These are phyloP conservation scores for Cutaneotrichosporon dermatis DNA, from an alignment of 1,284 basidiomycete species.

Conservation along the genomic window DNA sequence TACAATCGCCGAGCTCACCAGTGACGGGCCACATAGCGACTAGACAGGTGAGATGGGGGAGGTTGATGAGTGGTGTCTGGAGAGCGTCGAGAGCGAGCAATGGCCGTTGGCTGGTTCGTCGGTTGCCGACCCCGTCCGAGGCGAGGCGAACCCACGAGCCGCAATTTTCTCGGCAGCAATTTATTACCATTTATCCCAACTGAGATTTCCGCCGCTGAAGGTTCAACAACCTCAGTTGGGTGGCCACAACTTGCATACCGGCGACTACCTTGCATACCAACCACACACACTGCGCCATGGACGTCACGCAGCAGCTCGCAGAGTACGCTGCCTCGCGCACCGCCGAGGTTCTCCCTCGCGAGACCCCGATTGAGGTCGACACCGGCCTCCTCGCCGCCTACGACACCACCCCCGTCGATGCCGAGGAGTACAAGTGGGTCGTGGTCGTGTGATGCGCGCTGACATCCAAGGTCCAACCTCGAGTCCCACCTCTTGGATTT, in stretches of 20 bases:
- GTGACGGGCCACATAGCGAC: constrained; percentile 36
- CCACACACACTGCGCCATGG: constrained; percentile 23
- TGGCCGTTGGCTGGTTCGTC: neutral
- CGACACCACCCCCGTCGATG: constrained; percentile 80
- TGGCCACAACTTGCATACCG: neutral
- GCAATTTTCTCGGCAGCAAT: too few relatives aligned
- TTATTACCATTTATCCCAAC: constrained; percentile 12
- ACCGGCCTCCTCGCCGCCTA: constrained; percentile 76
- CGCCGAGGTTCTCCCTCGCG: constrained; percentile 60
- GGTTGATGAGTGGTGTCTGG: constrained; percentile 6
- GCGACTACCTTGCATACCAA: neutral
- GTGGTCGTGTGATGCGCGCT: neutral
- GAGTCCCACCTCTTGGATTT: constrained; percentile 75
- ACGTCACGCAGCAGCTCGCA: constrained; percentile 43
- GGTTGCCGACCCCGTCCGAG: neutral
- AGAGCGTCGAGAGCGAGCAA: neutral
- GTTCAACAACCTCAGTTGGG: neutral
- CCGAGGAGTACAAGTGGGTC: constrained; percentile 67
- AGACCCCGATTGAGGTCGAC: constrained; percentile 76
- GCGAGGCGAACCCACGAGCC: too few relatives aligned
- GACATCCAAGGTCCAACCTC: constrained; percentile 59
- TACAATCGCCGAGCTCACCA: constrained; percentile 24
- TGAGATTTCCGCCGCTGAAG: neutral
- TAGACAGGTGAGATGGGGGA: constrained; percentile 10
- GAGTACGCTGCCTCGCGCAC: constrained; percentile 39